These are phyloP conservation scores for Sanghuangporus weigelae DNA, from an alignment of 1,284 basidiomycete species.

Conservation along the genomic window DNA sequence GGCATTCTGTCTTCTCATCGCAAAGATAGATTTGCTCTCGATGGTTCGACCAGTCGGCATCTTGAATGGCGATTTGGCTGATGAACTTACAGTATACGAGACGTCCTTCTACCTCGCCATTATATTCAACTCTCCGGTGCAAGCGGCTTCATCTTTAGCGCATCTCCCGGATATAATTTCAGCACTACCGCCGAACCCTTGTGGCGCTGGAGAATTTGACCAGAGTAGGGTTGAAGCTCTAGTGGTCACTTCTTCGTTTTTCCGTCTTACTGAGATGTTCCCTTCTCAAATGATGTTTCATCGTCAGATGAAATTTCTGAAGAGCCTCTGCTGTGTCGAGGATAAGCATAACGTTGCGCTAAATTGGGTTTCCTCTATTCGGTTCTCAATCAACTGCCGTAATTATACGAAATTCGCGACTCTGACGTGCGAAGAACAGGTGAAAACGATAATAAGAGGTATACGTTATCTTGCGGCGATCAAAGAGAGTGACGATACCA, in stretches of 20 bases:
- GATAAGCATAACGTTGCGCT: neutral
- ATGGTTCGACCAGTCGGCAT: neutral
- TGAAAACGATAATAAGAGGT: neutral
- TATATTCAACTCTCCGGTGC: conserved; percentile 4
- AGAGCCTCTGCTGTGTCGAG: neutral
- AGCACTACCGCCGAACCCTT: neutral
- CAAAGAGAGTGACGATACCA: neutral
- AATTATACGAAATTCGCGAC: conserved; percentile 4
- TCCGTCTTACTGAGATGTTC: conserved; percentile 9
- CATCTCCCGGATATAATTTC: conserved; percentile 3
- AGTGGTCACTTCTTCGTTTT: neutral
- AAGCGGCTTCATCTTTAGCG: conserved; percentile 7
- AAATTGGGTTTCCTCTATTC: conserved; percentile 7
- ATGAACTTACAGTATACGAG: conserved; percentile 7
- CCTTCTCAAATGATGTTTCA: conserved; percentile 13
- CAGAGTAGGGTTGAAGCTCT: neutral
- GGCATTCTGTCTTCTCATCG: conserved; percentile 11
- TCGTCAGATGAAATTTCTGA: neutral
- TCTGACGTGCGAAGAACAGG: neutral
- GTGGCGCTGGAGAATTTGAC: neutral
- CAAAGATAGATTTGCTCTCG: conserved; percentile 9
- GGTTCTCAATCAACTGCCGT: neutral
- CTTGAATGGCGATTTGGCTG: neutral
- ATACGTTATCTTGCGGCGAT: neutral
- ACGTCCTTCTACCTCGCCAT: conserved; percentile 16